A percentile compares a stretch with the other conserved stretches of the same genome.
Conservation (phyloP, 2,329 filamentous ascomycete species). For the Sclerotiophoma versabilis region DNA sequence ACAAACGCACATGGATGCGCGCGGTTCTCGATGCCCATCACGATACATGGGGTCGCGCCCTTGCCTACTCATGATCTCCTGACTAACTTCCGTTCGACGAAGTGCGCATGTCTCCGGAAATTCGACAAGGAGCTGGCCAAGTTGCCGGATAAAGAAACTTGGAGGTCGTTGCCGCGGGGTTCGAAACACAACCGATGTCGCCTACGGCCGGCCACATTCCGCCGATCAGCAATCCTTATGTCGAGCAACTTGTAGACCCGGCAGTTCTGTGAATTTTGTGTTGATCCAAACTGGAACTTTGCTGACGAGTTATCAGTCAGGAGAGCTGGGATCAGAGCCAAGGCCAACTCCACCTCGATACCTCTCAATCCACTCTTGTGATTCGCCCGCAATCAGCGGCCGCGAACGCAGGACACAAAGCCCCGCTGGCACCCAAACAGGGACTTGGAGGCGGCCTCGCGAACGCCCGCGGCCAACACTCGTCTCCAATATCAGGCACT, state of each 20-base stretch:
- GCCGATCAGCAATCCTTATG: slow-evolving; percentile 19
- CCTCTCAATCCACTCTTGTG: slow-evolving; percentile 35
- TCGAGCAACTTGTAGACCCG: slow-evolving; percentile 14
- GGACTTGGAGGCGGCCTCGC: slow-evolving; percentile 41
- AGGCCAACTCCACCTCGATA: slow-evolving; percentile 41
- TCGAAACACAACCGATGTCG: slow-evolving; percentile 28
- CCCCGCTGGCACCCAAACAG: slow-evolving; percentile 48
- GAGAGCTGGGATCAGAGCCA: slow-evolving; percentile 43
- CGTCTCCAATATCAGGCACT: slow-evolving; percentile 47
- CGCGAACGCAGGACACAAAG: slow-evolving; percentile 39
- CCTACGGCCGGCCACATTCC: slow-evolving; percentile 22
- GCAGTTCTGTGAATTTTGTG: slow-evolving; percentile 17
- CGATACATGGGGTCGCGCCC: slow-evolving; percentile 6
- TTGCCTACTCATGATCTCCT: slow-evolving; percentile 3
- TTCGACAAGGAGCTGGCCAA: slow-evolving; percentile 3
- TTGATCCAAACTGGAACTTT: slow-evolving; percentile 9
- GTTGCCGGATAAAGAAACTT: slow-evolving; percentile 3
- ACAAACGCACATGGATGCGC: slow-evolving; percentile 13
- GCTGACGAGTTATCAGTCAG: slow-evolving; percentile 41
- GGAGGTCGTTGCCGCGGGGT: slow-evolving; percentile 21
- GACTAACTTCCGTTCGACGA: neutral
- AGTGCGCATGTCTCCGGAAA: neutral
- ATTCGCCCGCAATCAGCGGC: slow-evolving; percentile 40
- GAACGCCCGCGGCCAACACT: slow-evolving; percentile 41
- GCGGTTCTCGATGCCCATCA: slow-evolving; percentile 4